Base-by-base conservation (phyloP, 345 rosid species). In the Mangifera indica region DNA sequence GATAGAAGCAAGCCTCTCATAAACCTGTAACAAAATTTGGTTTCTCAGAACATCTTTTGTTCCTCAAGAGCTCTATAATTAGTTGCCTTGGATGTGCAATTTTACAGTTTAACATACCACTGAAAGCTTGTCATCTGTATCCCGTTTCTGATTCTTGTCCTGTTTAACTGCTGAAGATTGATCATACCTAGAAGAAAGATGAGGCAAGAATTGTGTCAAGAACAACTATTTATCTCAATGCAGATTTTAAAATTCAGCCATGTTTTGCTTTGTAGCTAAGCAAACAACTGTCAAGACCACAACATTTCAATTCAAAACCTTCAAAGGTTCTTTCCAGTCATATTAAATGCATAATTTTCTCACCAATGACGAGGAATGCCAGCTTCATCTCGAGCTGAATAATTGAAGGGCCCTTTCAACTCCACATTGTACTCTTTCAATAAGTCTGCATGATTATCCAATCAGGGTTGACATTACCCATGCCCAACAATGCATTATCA, bases 311-410 rank as follows among this genome's bases (percentile, higher is more conserved):
- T 37, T n/a, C 25, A 26, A 29, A 58, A 11, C 20, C 42, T 14
- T 14, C 20, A 21, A 12, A 65, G 26, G 48, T 34, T 18, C 40
- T 63, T n/a, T 34, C 53, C 24, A 53, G 48, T 7, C 37, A 60
- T 25, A 26, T 8, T 14, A 22, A n/a, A 66, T 22, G 46, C 22
- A 34, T 4, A 60, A 3, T 57, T 62, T 71, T 63, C 82, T 77
- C 45, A 93, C 98, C 97, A 92, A 62, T 90, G 88, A 66, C 95
- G 90, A 18, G 97, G 97, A 77, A 94, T 89, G 80, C 97, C 95
- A 74, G 97, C 97, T 63, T 85, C 79, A n/a, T 87, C 95, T 66
- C 98, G 84, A 51, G 98, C 95, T 40, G 91, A 78, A 76, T 92
- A 83, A 78, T 94, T 94, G 77, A 94, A 94, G 37, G 98, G 97